Base-by-base conservation (phyloP, 108 stramenopile genomes). In the Nitzschia sp. region DNA sequence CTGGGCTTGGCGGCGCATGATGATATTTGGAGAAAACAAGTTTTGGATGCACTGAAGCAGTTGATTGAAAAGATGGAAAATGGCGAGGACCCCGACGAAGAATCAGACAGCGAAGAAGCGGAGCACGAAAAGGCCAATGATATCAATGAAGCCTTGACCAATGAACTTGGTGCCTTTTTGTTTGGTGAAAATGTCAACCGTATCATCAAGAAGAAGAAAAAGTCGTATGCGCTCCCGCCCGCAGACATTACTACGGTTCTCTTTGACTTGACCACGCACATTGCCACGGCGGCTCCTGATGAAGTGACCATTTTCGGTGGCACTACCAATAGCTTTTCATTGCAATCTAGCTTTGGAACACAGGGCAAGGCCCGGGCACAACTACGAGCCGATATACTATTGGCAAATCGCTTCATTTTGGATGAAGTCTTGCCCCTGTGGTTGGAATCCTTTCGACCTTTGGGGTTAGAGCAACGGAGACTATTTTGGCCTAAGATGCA, bases 1-100 rank as follows among this genome's bases (percentile, higher is more conserved):
- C 64, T 94, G 33, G 81, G 81, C 31, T 59, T 94, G n/a, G 93
- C 93, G 13, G 93, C 90, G 34, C 83, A 80, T 30, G 86, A 94
- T 71, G 78, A 80, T 19, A 73, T 84, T 57, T 94, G 93, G 93
- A 81, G 81, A 65, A 68, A 72, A 59, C 80, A 89, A 54, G 81
- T 94, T 18, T 11, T 94, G n/a, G 68, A 83, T 66, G 72, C 82
- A 29, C 33, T 83, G 62, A 42, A 75, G 64, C 66, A 72, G 21
- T 59, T 81, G 51, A 45, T 69, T n/a, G 46, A 72, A n/a, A 72
- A 75, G 28, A 67, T 75, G 59, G 48, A 67, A 17, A 71, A 71
- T 18, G 28, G 36, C 9, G 27, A 36, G 9, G 72, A 64, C 3
- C 53, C 31, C 23, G 66, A 76, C 25, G 45, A 64, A 35, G 66